Conservation (phyloP, 768 basidiomycete species). For the Auricularia auricula-judae region DNA sequence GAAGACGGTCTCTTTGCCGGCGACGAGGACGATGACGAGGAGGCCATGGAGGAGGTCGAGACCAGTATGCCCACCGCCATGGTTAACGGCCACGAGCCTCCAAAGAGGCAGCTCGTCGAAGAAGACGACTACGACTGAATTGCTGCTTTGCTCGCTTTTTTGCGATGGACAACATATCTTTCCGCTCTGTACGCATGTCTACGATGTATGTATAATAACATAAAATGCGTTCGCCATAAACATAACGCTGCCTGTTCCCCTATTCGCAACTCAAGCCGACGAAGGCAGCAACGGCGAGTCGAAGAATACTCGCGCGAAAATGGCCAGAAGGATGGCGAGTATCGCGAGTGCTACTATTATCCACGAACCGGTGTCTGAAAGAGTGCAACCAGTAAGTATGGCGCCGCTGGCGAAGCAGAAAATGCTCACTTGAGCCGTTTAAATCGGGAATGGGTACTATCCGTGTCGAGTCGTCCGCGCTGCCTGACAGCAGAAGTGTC, state of each 20-base stretch:
- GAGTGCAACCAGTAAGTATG: background rate
- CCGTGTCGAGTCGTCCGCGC: slow-evolving; percentile 81
- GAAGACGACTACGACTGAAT: slow-evolving; percentile 75
- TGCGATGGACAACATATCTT: background rate
- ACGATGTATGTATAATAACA: background rate
- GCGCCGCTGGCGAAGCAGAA: background rate
- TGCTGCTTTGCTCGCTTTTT: background rate
- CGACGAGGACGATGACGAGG: slow-evolving; percentile 64
- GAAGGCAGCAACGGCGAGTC: background rate
- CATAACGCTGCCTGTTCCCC: background rate
- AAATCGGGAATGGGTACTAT: slow-evolving; percentile 61
- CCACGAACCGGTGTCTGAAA: slow-evolving; percentile 7
- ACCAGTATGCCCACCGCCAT: background rate
- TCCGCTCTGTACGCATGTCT: background rate
- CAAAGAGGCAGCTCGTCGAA: slow-evolving; percentile 69
- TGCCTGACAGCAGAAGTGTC: slow-evolving; percentile 75
- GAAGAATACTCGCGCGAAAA: slow-evolving; percentile 9
- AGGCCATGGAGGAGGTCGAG: slow-evolving; percentile 72
- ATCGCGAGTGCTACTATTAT: slow-evolving; percentile 12
- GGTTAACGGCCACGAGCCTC: background rate
- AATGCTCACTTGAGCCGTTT: slow-evolving; percentile 31
- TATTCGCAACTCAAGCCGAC: background rate
- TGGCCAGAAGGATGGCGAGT: slow-evolving; percentile 17
- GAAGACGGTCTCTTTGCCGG: slow-evolving; percentile 71
- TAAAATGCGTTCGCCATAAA: background rate